A percentile compares a stretch with the other conserved stretches of the same genome.
Evolutionary conservation across 345 rosid genomes (phyloP).

Genomic region (Euphorbia peplus): DNA sequence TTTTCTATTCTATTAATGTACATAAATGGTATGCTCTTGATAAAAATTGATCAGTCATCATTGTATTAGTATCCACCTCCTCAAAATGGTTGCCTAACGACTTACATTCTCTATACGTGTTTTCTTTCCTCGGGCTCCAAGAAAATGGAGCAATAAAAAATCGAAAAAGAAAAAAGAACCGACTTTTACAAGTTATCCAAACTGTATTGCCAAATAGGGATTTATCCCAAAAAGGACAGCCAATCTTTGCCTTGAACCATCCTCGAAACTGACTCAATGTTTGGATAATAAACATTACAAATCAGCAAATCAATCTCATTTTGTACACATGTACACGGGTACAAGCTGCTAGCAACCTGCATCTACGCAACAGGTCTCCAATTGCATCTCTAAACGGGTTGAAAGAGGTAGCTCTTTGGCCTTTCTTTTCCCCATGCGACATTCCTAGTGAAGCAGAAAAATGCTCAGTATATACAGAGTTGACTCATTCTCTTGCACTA

Average conservation of each 20-base stretch:
- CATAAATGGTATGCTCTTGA: slow-evolving; percentile 16
- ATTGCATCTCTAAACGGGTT: slow-evolving; percentile 2
- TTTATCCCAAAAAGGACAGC: slow-evolving; percentile 23
- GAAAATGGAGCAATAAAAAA: slow-evolving; percentile 20
- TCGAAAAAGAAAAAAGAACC: slow-evolving; percentile 1
- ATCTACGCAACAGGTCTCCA: slow-evolving; percentile 24
- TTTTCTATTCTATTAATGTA: slow-evolving; percentile 22
- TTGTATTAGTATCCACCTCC: slow-evolving; percentile 29
- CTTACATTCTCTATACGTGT: slow-evolving; percentile 21
- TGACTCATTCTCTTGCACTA: slow-evolving; percentile 43
- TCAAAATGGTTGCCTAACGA: slow-evolving; percentile 39
- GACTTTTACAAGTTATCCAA: slow-evolving; percentile 18
- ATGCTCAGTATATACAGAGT: slow-evolving; percentile 31
- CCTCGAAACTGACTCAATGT: slow-evolving; percentile 18
- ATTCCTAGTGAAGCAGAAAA: slow-evolving; percentile 9
- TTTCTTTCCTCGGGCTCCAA: slow-evolving; percentile 27
- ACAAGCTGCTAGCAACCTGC: slow-evolving; percentile 14
- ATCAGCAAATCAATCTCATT: slow-evolving; percentile 38
- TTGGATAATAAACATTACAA: slow-evolving; percentile 25
- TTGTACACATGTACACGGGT: slow-evolving; percentile 48
- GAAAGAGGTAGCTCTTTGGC: slow-evolving; percentile 1
- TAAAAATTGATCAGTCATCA: slow-evolving; percentile 22
- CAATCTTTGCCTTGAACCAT: slow-evolving; percentile 21
- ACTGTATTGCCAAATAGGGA: slow-evolving; percentile 14
- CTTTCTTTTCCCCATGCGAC: slow-evolving; percentile 9